Evolutionary conservation across 257 asterid genomes (phyloP).

Genomic region (Solanum medicagineum): DNA sequence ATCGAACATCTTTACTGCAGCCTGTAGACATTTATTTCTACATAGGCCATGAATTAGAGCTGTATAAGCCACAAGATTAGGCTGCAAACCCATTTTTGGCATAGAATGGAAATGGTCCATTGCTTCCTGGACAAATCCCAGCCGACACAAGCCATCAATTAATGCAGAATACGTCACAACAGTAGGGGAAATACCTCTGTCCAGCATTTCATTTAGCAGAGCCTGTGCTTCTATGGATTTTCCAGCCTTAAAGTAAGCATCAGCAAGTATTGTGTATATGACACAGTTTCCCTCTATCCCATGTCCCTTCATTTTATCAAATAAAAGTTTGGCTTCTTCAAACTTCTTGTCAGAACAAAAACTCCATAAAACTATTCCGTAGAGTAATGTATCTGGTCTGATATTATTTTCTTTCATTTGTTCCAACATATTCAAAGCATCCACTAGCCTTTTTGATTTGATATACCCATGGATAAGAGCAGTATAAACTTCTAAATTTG

Average conservation of each 20-base stretch:
- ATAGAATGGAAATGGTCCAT: slow-evolving; percentile 33
- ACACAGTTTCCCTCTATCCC: slow-evolving; percentile 43
- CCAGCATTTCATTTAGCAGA: slow-evolving; percentile 60
- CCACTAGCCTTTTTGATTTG: slow-evolving; percentile 45
- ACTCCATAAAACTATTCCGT: slow-evolving; percentile 81
- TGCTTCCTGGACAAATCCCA: slow-evolving; percentile 67
- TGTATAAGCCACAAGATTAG: slow-evolving; percentile 62
- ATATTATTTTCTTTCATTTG: slow-evolving; percentile 51
- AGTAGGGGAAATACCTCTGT: slow-evolving; percentile 45
- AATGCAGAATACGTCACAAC: slow-evolving; percentile 48
- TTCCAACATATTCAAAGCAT: slow-evolving; percentile 45
- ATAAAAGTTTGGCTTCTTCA: slow-evolving; percentile 46
- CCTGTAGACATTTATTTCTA: slow-evolving; percentile 36
- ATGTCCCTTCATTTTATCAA: slow-evolving; percentile 56
- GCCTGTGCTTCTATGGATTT: slow-evolving; percentile 49
- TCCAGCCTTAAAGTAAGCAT: slow-evolving; percentile 70
- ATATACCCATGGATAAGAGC: slow-evolving; percentile 73
- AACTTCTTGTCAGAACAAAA: slow-evolving; percentile 53
- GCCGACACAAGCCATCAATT: slow-evolving; percentile 64
- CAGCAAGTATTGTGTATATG: slow-evolving; percentile 57
- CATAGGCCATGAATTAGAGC: slow-evolving; percentile 70
- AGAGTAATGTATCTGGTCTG: slow-evolving; percentile 42
- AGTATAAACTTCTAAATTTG: slow-evolving; percentile 61
- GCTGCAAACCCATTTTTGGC: slow-evolving; percentile 41
- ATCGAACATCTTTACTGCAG: slow-evolving; percentile 47